Conservation (phyloP, 2,329 filamentous ascomycete genomes). For the Didymella segeticola region DNA sequence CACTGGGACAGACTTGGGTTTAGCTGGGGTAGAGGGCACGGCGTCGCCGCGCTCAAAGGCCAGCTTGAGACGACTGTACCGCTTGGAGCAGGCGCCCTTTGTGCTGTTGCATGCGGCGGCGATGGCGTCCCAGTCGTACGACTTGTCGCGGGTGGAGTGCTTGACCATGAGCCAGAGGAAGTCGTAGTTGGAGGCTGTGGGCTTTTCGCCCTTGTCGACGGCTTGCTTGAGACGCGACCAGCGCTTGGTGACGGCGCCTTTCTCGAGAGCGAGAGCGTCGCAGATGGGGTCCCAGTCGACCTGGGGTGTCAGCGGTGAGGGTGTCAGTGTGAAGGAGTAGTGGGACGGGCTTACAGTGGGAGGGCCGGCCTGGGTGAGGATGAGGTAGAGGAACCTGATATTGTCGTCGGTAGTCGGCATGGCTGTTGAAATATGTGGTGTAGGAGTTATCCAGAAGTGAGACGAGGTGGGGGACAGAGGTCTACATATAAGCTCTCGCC, state of each 20-base stretch:
- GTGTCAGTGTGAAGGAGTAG: slow-evolving; percentile 1
- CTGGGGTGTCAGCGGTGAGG: too few relatives aligned
- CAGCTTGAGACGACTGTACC: slow-evolving; percentile 42
- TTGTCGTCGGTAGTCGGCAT: slow-evolving; percentile 44
- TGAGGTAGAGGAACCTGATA: slow-evolving; percentile 38
- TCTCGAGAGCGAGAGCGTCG: slow-evolving; percentile 33
- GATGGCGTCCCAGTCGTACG: slow-evolving; percentile 40
- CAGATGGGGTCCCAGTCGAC: slow-evolving; percentile 41
- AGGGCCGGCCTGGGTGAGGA: slow-evolving; percentile 34
- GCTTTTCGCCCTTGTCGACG: slow-evolving; percentile 30
- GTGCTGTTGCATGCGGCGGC: slow-evolving; percentile 36
- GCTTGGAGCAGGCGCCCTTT: slow-evolving; percentile 41
- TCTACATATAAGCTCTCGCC: too few relatives aligned
- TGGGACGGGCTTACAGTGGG: slow-evolving; percentile 25
- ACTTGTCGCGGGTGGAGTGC: slow-evolving; percentile 33
- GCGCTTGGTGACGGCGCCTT: slow-evolving; percentile 37
- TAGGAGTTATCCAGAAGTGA: too few relatives aligned
- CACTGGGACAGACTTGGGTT: not conserved
- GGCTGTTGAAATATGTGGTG: too few relatives aligned
- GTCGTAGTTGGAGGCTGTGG: slow-evolving; percentile 20
- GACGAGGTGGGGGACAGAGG: too few relatives aligned
- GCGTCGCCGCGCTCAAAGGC: slow-evolving; percentile 32
- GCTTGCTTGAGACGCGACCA: slow-evolving; percentile 43
- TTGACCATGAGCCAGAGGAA: slow-evolving; percentile 43
- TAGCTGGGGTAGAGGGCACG: slow-evolving; percentile 1